Evolutionary conservation across 176 grass and related monocot genomes (phyloP), one percentile per base, ranked within the genome.

Genomic region (Cenchrus purpureus): DNA sequence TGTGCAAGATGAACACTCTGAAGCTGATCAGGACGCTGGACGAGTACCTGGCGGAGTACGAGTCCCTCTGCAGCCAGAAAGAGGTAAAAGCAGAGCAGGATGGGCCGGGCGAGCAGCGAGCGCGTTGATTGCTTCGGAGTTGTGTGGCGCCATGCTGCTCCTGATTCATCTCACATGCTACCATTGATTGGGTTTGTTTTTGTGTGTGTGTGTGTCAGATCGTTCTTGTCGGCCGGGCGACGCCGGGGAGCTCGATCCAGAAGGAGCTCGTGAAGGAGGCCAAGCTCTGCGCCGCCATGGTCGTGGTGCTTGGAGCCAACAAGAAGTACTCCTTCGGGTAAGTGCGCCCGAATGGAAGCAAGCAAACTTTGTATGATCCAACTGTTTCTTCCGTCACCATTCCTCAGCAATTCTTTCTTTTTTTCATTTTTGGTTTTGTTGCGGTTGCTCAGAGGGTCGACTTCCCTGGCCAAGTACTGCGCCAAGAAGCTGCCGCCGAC

Each of bases 181-280:
- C 48, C 66, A 44, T 69, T 81, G 78, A 65, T 79, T 84, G 34
- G 58, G 58, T 0, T 46, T 40, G 3, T 46, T 46, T 46, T 46
- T 46, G 25, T 25, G 25, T 25, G 25, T 25, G 25, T 25, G 25
- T 10, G 34, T 53, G 68, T 58, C 91, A 99, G 97, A 68, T 94
- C 46, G 78, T 89, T 84, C 90, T 99, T 34, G 88, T 99, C 10
- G 97, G 97, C 6, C 91, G 97, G 74, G 94, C 97, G 74, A 88
- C 91, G 45, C 88, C 90, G 16, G 97, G 90, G 62, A 97, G 68
- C 73, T 99, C 97, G 32, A 96, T 99, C 69, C 91, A 87, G 60
- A 94, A 90, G 68, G 86, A 91, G 64, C 77, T 99, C 2, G 94
- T 97, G 84, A 92, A 92, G 88, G 94, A 99, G 79, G 94, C 97